Evolutionary conservation across 371 early-diverging fungal species (phyloP), one percentile per base, ranked within the genome.

Genomic region (Circinella umbellata): DNA sequence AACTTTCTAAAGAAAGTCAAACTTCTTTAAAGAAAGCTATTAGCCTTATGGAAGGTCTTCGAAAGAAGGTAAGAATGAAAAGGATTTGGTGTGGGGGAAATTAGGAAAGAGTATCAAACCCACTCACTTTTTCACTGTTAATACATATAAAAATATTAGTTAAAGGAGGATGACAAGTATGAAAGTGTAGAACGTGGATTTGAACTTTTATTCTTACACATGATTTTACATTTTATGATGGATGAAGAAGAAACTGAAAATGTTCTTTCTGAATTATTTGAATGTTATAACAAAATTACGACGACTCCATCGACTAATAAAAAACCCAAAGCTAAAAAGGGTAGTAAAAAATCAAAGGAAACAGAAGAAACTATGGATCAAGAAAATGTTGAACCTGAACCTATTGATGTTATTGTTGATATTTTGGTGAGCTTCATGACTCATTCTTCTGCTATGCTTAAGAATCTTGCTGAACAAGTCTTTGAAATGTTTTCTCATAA

Each of bases 381-480:
- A 0, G 76, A 83, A 17, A 88, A 89, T 17, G 88, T 86, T 34
- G 90, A 90, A 66, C 91, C 87, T 14, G 83, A 91, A 61, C 94
- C 97, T 4, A 86, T 94, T 46, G 97, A 97, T 70, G 97, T 97
- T 39, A 85, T 98, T 70, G 86, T 96, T 7, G 98, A 98, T 84
- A 91, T 96, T 46, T 80, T 97, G 67, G 80, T 98, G 71, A 89
- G 93, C 73, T 91, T 97, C 82, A 78, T 98, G 81, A 90, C 94
- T 63, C 92, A 91, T 72, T 90, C 92, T n/a, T 94, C 94, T 18
- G 86, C 88, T 61, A 75, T 92, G 17, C 82, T 95, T 64, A 88
- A 95, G 55, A 84, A 85, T 37, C 78, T 96, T 61, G 88, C 94
- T 46, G 90, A 92, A 67, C 89, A 90, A 72, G 94, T 93, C 55